phyloP scores from a whole-genome alignment of 1,284 basidiomycete species.

The Cryptococcus hybrid region DNA sequence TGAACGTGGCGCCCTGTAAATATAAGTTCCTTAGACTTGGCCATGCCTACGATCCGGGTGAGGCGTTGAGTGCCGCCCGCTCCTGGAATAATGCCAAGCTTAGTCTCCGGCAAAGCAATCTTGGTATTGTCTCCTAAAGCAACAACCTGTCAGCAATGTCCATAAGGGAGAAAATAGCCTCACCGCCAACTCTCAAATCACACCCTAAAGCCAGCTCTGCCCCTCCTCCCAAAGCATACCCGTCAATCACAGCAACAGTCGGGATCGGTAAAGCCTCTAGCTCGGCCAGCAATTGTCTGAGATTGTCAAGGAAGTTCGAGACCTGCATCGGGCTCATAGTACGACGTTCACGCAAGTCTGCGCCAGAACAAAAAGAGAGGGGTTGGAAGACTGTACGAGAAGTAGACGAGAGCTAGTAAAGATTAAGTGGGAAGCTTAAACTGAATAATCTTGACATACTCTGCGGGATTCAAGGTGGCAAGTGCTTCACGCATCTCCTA shows the following conservation, averaged over 20 bases:
- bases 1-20: slow-evolving; percentile 69
- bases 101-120: slow-evolving; percentile 78
- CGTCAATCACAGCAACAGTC: slow-evolving; percentile 89
- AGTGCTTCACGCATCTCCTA: slow-evolving; percentile 72
- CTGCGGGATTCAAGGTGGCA: slow-evolving; percentile 55
- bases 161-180: slow-evolving; percentile 6
- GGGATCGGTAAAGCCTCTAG: slow-evolving; percentile 81
- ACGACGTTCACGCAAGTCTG: slow-evolving; percentile 81
- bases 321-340: slow-evolving; percentile 75
- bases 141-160: slow-evolving; percentile 33
- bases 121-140: slow-evolving; percentile 55
- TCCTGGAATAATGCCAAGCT: slow-evolving; percentile 89
- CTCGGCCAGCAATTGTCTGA: slow-evolving; percentile 68
- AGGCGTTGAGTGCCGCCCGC: slow-evolving; percentile 91
- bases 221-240: slow-evolving; percentile 87
- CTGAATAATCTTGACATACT: neutral
- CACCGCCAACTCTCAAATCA: slow-evolving; percentile 83
- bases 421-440: slow-evolving; percentile 2
- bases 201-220: slow-evolving; percentile 82
- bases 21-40: slow-evolving; percentile 84
- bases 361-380: slow-evolving; percentile 84
- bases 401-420: slow-evolving; percentile 58
- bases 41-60: slow-evolving; percentile 72
- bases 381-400: slow-evolving; percentile 69
- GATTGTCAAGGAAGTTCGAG: slow-evolving; percentile 70